Evolutionary conservation across 2,329 filamentous ascomycete genomes (phyloP), one percentile per base, ranked within the genome.

Genomic region (Trichocomaceae sp.): DNA sequence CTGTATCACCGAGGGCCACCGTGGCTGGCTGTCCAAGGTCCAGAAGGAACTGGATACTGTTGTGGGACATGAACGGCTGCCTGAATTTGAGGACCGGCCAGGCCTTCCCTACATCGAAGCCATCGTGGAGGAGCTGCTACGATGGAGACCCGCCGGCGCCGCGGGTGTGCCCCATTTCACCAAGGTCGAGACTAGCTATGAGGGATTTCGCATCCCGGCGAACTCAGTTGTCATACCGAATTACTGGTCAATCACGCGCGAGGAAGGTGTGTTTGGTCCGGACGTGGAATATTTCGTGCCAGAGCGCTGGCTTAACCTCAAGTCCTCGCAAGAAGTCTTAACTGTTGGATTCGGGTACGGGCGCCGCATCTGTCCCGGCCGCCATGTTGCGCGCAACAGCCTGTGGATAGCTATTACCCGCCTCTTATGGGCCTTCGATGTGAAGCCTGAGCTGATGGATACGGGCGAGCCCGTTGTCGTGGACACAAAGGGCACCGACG

Each of bases 271-370:
- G 46, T 77, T 70, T 49, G 64, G 33, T 8, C 41, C 23, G 13
- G n/a, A 17, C 3, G 3, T 52, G 13, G 50, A 52, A 31, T 9
- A 9, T 12, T 75, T 75, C 58, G 56, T 70, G n/a, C 73, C 73
- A 0, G 62, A 64, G 2, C 64, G 72, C 35, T 75, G 71, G 60
- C 63, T 74, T 5, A 61, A 75, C 39, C 17, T 52, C 56, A 69
- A 33, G 74, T 73, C 77, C 78, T 10, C 79, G 79, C 0, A 80
- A 77, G 49, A 46, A 9, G 26, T 77, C 80, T 67, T 76, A n/a
- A 44, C 41, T 0, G 77, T 74, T 8, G 78, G 81, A 47, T 79
- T 83, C 58, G 81, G 77, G 0, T 83, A 82, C 61, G 81, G 81
- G 1, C 70, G 80, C 9, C 70, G 81, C 8, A 75, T 81, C 0